A percentile compares a stretch with the other conserved stretches of the same genome.
phyloP scores from a whole-genome alignment of 2,329 filamentous ascomycete species.

The Colletotrichum eremochloae region DNA sequence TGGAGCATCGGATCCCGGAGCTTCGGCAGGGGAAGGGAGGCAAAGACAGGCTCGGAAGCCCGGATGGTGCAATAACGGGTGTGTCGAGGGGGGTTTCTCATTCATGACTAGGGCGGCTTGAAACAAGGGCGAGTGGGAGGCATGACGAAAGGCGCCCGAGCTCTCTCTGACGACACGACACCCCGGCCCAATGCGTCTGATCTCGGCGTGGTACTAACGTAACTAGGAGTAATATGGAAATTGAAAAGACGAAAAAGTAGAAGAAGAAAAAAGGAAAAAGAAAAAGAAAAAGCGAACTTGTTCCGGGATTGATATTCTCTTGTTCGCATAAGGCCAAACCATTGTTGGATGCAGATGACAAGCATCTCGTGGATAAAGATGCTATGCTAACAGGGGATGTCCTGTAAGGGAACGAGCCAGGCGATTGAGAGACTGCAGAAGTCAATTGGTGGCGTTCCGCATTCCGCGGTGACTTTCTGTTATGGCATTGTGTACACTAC shows the following conservation, averaged over 20 bases:
- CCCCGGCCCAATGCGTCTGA: slow-evolving; percentile 37
- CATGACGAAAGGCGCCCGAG: slow-evolving; percentile 38
- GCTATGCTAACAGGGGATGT: neutral
- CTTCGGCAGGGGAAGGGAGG: slow-evolving; percentile 20
- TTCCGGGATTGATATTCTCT: neutral
- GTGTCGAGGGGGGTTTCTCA: slow-evolving; percentile 22
- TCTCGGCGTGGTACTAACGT: slow-evolving; percentile 2
- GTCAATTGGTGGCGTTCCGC: slow-evolving; percentile 36
- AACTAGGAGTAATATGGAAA: neutral
- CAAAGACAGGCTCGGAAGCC: slow-evolving; percentile 12
- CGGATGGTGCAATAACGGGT: slow-evolving; percentile 26
- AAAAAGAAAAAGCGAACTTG: neutral
- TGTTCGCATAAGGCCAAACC: slow-evolving; percentile 4
- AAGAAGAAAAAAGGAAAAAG: no score
- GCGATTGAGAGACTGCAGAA: slow-evolving; percentile 36
- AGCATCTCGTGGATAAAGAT: neutral
- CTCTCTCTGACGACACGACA: slow-evolving; percentile 26
- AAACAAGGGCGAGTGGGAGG: slow-evolving; percentile 37
- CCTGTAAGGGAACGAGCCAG: slow-evolving; percentile 31
- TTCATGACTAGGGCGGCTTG: slow-evolving; percentile 38
- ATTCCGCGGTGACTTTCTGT: slow-evolving; percentile 13
- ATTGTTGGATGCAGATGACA: slow-evolving; percentile 2
- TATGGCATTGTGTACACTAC: slow-evolving; percentile 5
- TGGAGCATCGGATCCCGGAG: slow-evolving; percentile 26
- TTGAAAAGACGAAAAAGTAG: neutral